These are phyloP conservation scores for Alternaria conjuncta DNA, from an alignment of 2,329 filamentous ascomycete species.

Conservation along the genomic window DNA sequence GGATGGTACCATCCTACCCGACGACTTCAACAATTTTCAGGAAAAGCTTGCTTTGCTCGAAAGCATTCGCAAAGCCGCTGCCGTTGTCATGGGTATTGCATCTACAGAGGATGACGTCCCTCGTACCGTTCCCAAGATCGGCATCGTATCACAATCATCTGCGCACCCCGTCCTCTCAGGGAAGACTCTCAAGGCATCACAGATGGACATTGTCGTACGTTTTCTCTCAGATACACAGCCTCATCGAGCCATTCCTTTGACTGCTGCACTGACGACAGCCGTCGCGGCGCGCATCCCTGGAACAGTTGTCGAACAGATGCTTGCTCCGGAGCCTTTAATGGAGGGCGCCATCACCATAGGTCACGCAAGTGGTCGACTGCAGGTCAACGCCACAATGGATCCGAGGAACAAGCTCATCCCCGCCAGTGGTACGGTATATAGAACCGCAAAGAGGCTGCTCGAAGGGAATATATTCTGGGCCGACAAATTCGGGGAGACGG, in stretches of 20 bases:
- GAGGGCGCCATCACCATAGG: constrained; percentile 47
- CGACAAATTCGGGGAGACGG: constrained; percentile 3
- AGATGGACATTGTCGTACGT: constrained; percentile 51
- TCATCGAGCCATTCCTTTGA: constrained; percentile 53
- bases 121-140: constrained; percentile 69
- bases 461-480: constrained; percentile 42
- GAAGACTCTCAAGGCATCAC: constrained; percentile 39
- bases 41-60: constrained; percentile 61
- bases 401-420: constrained; percentile 28
- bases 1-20: constrained; percentile 59
- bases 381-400: constrained; percentile 45
- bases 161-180: constrained; percentile 50
- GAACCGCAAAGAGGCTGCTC: constrained; percentile 48
- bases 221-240: constrained; percentile 55
- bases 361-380: constrained; percentile 48
- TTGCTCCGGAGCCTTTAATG: constrained; percentile 33
- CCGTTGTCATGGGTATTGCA: constrained; percentile 67
- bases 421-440: constrained; percentile 41
- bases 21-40: constrained; percentile 60
- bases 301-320: constrained; percentile 44
- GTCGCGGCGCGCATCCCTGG: constrained; percentile 48
- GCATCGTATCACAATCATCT: constrained; percentile 57
- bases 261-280: constrained; percentile 52
- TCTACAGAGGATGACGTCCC: constrained; percentile 53
- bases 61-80: constrained; percentile 63